Evolutionary conservation across 345 rosid species (phyloP).

Genomic region (Melaleuca alternifolia): DNA sequence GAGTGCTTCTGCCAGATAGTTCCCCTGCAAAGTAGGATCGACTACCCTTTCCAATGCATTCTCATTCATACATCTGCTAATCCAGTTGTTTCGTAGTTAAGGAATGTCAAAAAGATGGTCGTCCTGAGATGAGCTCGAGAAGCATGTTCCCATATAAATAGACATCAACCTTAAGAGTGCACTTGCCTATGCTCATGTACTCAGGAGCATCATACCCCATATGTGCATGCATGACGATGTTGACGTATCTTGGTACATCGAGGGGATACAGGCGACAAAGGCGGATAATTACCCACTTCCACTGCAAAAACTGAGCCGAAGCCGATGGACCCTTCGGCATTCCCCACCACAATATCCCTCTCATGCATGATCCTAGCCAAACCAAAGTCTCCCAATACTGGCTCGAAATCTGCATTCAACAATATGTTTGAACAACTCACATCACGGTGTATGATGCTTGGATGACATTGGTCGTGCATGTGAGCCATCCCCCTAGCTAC

Average conservation of each 20-base stretch:
- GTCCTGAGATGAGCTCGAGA: not conserved
- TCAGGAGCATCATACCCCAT: not conserved
- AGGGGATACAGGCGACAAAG: not conserved
- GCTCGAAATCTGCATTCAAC: not conserved
- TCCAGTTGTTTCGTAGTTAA: accelerated
- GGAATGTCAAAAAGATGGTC: accelerated
- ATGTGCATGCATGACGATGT: not conserved
- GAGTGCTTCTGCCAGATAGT: not conserved
- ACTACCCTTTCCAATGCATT: accelerated
- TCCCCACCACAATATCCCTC: not conserved
- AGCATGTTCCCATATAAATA: not conserved
- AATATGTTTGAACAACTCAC: not conserved
- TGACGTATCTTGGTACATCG: not conserved
- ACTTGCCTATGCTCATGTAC: accelerated
- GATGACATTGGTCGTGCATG: not conserved
- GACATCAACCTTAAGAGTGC: not conserved
- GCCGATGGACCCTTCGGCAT: not conserved
- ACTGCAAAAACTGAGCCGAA: not conserved
- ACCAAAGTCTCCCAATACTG: not conserved
- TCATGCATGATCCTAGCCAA: not conserved
- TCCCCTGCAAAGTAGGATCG: not conserved
- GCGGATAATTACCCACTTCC: not conserved
- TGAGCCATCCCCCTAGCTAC: not conserved
- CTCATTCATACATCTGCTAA: not conserved
- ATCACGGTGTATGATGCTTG: not conserved